Base-by-base conservation (phyloP, 2,329 filamentous ascomycete species). In the Coniochaeta hoffmannii region DNA sequence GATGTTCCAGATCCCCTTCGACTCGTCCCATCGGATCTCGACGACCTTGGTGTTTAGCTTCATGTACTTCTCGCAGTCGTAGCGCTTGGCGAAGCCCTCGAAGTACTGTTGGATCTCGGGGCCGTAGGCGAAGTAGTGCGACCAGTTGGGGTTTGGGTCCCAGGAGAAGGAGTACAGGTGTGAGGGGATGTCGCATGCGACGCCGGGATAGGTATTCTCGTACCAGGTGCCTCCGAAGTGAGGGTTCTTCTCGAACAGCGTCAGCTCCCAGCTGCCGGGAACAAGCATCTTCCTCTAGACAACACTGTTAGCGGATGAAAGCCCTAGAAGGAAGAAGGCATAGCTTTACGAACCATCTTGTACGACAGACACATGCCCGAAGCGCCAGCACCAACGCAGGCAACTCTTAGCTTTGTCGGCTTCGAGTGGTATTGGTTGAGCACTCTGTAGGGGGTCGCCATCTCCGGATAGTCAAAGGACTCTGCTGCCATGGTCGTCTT, bases 11-110 rank as follows among this genome's bases (percentile, higher is more conserved):
- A 69, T 60, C 1, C 70, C 70, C 12, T 63, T 63, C 2, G 64
- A 58, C 56, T 76, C 75, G 54, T 76, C 65, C 77, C 77, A 80
- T 0, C 56, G 60, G 3, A 68, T 72, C 55, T 69, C 70, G 31
- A 72, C 63, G 0, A 79, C 74, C 53, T 71, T 68, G 15, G 70
- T 72, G 55, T 71, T 68, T 28, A 78, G 68, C 56, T 71, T 70
- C 50, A 79, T 68, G 56, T 76, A 75, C 50, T 71, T 69, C 32
- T 73, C 64, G 5, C 72, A 65, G 8, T 63, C 61, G 59, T 69
- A 64, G 55, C 66, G 64, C 44, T 58, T 56, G 7, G 66, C 64
- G 19, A 68, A 61, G 22, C 66, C 64, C 54, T 71, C 64, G 38
- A 71, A 65, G 38, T 54, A 12, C 44, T 56, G 26, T 55, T 58